Percentiles rank a stretch among this genome's conserved stretches.
Conservation (phyloP, 768 basidiomycete genomes). For the Leucosporidium creatinivorum region DNA sequence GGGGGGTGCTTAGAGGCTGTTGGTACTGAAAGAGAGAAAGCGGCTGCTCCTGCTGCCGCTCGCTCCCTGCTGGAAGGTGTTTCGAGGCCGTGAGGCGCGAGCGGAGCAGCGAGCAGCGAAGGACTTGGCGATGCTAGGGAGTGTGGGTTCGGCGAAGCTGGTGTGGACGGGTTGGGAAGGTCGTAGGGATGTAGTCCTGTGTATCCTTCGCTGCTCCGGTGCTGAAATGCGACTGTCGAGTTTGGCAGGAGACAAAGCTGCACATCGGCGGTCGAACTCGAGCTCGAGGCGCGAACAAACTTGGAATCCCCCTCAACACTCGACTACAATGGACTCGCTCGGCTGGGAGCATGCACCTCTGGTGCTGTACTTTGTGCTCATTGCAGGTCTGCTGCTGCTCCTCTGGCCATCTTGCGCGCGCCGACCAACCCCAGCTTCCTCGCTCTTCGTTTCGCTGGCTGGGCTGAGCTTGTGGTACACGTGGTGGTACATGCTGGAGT, state of each 20-base stretch:
- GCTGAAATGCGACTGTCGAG: not conserved
- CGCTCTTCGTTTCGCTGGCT: slow-evolving; percentile 6
- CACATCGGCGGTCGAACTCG: not conserved
- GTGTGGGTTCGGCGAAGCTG: too few species aligned
- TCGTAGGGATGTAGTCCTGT: too few species aligned
- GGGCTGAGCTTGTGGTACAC: slow-evolving; percentile 16
- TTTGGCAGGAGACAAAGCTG: too few species aligned
- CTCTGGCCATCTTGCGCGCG: not conserved
- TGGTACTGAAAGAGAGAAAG: too few species aligned
- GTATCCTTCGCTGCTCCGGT: too few species aligned
- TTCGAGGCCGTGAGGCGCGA: too few species aligned
- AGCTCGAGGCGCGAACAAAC: not conserved
- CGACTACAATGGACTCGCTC: not conserved
- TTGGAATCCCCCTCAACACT: not conserved
- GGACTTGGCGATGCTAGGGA: too few species aligned
- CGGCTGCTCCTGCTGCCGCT: too few species aligned
- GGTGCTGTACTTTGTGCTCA: slow-evolving; percentile 20
- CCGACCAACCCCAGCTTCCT: slow-evolving; percentile 7
- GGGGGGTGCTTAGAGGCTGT: too few species aligned
- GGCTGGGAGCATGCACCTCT: slow-evolving; percentile 13
- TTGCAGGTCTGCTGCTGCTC: slow-evolving; percentile 3
- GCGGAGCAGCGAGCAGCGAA: too few species aligned
- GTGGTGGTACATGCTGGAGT: slow-evolving; percentile 32
- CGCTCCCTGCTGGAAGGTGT: too few species aligned
- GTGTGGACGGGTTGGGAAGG: too few species aligned